Conservation (phyloP, 2,329 filamentous ascomycete species). For the Ophiocordyceps robertsii region DNA sequence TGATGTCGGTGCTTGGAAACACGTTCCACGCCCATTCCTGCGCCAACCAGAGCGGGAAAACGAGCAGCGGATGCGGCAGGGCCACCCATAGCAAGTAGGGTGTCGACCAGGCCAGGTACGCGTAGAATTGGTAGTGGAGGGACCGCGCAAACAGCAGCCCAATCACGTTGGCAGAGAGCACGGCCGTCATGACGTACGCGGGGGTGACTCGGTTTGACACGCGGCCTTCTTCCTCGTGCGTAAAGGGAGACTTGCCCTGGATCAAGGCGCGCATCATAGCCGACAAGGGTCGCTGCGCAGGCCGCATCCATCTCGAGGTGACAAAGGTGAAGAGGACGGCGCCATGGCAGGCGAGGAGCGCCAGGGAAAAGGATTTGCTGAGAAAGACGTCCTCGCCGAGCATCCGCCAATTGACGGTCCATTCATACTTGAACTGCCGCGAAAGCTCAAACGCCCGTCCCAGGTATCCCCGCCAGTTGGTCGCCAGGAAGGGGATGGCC, state of each 20-base stretch:
- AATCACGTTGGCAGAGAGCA: slow-evolving; percentile 63
- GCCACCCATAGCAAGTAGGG: slow-evolving; percentile 78
- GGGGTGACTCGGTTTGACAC: slow-evolving; percentile 49
- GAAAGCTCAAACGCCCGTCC: slow-evolving; percentile 81
- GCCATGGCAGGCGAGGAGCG: slow-evolving; percentile 52
- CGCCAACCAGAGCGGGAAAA: slow-evolving; percentile 56
- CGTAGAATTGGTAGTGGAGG: slow-evolving; percentile 91
- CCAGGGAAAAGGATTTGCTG: slow-evolving; percentile 50
- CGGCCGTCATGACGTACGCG: slow-evolving; percentile 60
- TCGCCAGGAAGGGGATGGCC: slow-evolving; percentile 53
- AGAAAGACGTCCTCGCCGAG: slow-evolving; percentile 74
- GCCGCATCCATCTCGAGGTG: slow-evolving; percentile 56
- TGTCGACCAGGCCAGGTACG: slow-evolving; percentile 79
- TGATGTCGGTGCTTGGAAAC: slow-evolving; percentile 59
- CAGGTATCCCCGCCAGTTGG: slow-evolving; percentile 58
- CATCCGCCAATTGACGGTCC: slow-evolving; percentile 99
- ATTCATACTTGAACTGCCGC: slow-evolving; percentile 85
- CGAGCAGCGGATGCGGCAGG: slow-evolving; percentile 51
- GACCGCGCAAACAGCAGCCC: slow-evolving; percentile 78
- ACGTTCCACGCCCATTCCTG: slow-evolving; percentile 95
- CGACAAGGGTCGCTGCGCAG: slow-evolving; percentile 44
- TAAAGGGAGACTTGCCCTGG: slow-evolving; percentile 29
- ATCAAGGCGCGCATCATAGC: slow-evolving; percentile 36
- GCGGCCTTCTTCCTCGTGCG: slow-evolving; percentile 36
- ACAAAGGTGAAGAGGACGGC: slow-evolving; percentile 55